Base-by-base conservation (phyloP, 2,329 filamentous ascomycete species). In the Penicillium sp. region DNA sequence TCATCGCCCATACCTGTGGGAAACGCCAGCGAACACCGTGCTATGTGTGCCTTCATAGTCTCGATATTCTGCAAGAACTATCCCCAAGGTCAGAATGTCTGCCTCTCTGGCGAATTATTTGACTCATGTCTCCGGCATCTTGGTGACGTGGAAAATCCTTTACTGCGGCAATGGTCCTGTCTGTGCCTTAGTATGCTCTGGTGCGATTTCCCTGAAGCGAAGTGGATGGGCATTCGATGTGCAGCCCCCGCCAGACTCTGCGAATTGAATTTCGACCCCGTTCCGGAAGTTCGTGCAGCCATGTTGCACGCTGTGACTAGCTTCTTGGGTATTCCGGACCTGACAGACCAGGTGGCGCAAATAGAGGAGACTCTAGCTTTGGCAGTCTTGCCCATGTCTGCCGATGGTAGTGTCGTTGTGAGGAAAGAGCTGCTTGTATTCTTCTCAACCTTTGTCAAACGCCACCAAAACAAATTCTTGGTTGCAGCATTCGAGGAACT, bases 1-100 rank as follows among this genome's bases (percentile, higher is more conserved):
- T 81, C 82, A 9, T 89, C 91, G 56, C 82, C 83, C 2, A 85
- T 97, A 41, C 89, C 90, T 0, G 87, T 95, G 18, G 84, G 87
- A 29, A 95, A 96, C 65, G 85, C 85, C 46, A 89, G 90, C 59
- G 93, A 97, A 72, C 93, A 99, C 75, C 89, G 95, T 64, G 93
- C 93, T 36, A 99, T 99, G 93, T 97, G 93, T 68, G 91, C 93
- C 1, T 99, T 99, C 66, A 95, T 99, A 54, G 82, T 97, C 35
- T 88, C 92, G 22, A 95, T 96, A 80, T 89, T 99, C 55, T 99
- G 93, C 80, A 95, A 93, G 66, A 88, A 88, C 56, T 95, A 95
- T 70, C 87, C 86, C 56, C 89, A 93, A 55, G 93, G 92, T 2
- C 91, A 96, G 69, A 86, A 86, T 42, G 91, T 95, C 10, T 96